Evolutionary conservation across 495 filamentous ascomycete species (phyloP), one percentile per base, ranked within the genome.

Genomic region (Trypethelium eluteriae): DNA sequence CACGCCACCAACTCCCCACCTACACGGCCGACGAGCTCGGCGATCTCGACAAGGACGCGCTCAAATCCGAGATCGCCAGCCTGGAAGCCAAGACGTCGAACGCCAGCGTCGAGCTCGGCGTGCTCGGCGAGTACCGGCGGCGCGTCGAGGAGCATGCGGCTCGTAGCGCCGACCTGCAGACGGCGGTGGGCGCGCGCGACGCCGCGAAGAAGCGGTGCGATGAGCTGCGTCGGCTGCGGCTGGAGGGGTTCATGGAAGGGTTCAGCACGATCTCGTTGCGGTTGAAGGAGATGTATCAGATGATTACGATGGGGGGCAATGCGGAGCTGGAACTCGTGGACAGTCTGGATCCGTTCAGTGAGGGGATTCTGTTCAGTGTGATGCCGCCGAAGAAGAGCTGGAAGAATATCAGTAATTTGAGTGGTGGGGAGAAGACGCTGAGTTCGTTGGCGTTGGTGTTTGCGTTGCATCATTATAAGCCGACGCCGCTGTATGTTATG

Each of bases 241-340:
- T 98, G 9, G 93, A 96, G 68, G 94, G 94, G 62, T 98, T 98
- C 83, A 98, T 98, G 93, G 92, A 93, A 77, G 94, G 95, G 36
- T 98, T 98, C 79, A 88, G 87, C 74, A 88, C 84, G 64, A 98
- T 98, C 74, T 96, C 93, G n/a, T 80, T 96, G 32, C 88, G 93
- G 2, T 81, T 98, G 64, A 98, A 98, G 80, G 94, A 98, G 76
- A 98, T 98, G 94, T 98, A 98, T 79, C 94, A 98, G 77, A 97
- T 98, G 94, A 98, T 98, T 77, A 98, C 94, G 38, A 98, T 98
- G 94, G 94, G 94, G 68, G 94, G 94, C 50, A 98, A 98, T 72
- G 94, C 94, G 7, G 95, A 98, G 80, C 82, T 98, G 14, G 94
- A 98, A 75, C 86, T 98, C 38, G 94, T 98, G 32, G 94, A 98